A percentile compares a stretch with the other conserved stretches of the same genome.
Conservation (phyloP, 169 alveolate species). For the Eimeria maxima region DNA sequence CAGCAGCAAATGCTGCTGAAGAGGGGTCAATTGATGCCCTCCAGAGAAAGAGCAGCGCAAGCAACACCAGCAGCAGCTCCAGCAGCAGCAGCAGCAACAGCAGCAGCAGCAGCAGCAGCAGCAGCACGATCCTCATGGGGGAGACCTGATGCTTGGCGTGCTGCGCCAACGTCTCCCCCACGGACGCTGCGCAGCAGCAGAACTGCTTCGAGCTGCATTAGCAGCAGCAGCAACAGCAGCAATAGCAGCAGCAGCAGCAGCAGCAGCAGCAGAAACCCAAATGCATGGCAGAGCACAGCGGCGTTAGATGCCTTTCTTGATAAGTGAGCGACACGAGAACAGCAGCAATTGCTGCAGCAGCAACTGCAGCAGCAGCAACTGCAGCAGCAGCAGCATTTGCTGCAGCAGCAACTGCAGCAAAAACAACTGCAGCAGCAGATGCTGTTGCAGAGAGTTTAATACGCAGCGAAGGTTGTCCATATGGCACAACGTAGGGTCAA, state of each 20-base stretch:
- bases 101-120: conserved; percentile 45
- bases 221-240: conserved; percentile 33
- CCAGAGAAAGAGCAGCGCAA: not conserved
- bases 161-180: not conserved
- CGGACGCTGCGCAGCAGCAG: conserved; percentile 18
- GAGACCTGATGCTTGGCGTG: conserved; percentile 7
- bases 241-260: not conserved
- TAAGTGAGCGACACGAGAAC: not conserved
- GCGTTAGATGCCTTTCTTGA: not conserved
- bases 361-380: not conserved
- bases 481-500: not conserved
- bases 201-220: not conserved
- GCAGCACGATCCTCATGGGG: not conserved
- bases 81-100: conserved; percentile 12
- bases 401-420: not conserved
- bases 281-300: not conserved
- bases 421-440: not conserved
- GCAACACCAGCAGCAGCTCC: not conserved
- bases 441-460: not conserved
- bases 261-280: not conserved
- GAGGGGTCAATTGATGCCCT: not conserved
- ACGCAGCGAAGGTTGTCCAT: not conserved
- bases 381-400: not conserved
- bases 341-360: not conserved
- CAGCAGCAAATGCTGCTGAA: conserved; percentile 25